phyloP scores from a whole-genome alignment of 768 basidiomycete genomes.

The Crucibulum laeve region DNA sequence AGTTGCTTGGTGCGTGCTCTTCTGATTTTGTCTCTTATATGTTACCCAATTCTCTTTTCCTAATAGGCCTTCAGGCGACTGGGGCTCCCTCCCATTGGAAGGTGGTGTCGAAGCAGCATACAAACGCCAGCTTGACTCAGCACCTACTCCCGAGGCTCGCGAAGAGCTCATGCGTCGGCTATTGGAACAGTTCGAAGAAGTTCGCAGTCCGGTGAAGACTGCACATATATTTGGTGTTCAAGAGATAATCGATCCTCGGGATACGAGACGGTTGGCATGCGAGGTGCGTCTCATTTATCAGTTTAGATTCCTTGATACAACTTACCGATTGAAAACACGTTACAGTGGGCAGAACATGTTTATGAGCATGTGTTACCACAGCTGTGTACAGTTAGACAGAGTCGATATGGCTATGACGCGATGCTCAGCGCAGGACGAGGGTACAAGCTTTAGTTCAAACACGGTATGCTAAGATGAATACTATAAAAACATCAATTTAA shows the following conservation, averaged over 20 bases:
- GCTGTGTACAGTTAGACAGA: constrained; percentile 20
- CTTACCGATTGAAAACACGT: neutral
- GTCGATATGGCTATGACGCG: constrained; percentile 21
- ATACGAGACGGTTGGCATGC: constrained; percentile 30
- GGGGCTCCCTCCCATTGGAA: constrained; percentile 36
- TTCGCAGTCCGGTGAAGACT: constrained; percentile 31
- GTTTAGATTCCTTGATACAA: neutral
- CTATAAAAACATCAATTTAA: too few relatives aligned
- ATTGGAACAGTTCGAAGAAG: constrained; percentile 28
- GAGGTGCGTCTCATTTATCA: constrained; percentile 21
- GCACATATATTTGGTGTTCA: constrained; percentile 35
- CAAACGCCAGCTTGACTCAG: constrained; percentile 30
- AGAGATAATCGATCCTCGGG: constrained; percentile 36
- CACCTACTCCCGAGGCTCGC: constrained; percentile 22
- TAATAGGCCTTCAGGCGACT: constrained; percentile 35
- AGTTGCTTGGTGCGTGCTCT: constrained; percentile 29
- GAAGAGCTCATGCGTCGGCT: constrained; percentile 30
- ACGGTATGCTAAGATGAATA: too few relatives aligned
- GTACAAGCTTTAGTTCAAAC: constrained; percentile 14
- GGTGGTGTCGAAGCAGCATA: constrained; percentile 38
- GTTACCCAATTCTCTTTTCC: neutral
- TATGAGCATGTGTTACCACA: constrained; percentile 30
- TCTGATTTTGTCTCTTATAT: neutral
- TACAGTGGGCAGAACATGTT: constrained; percentile 28
- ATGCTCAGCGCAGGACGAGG: constrained; percentile 25